Percentiles rank a stretch among this genome's conserved stretches.
These are phyloP conservation scores for Telfairia occidentalis DNA, from an alignment of 331 rosid genomes.

Conservation along the genomic window DNA sequence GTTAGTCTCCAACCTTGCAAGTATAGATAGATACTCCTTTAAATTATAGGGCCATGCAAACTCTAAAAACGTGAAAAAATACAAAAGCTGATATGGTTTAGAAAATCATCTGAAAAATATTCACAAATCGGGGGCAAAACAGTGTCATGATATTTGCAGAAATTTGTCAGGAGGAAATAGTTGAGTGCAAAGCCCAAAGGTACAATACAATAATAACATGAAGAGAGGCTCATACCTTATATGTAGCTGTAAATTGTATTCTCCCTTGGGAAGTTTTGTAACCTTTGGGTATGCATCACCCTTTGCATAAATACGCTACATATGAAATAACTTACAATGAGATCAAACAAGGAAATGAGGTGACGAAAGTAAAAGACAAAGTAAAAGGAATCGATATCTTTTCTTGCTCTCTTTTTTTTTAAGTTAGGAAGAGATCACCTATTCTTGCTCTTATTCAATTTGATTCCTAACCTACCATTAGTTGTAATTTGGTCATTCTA, in stretches of 20 bases:
- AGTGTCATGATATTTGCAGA: background rate
- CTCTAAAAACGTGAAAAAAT: background rate
- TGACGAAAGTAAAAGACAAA: background rate
- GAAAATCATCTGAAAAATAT: background rate
- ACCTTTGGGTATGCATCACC: constrained; percentile 73
- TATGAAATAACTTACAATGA: constrained; percentile 13
- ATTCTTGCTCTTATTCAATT: background rate
- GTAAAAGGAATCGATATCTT: background rate
- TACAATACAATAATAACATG: constrained; percentile 9
- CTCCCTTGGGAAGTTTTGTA: constrained; percentile 79
- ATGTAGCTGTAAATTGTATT: constrained; percentile 59
- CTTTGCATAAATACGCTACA: constrained; percentile 53
- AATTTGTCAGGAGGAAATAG: background rate
- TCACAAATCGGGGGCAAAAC: background rate
- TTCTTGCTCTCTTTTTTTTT: background rate
- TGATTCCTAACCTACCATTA: background rate
- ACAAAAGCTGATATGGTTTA: background rate
- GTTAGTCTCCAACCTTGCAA: no score
- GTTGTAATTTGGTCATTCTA: background rate
- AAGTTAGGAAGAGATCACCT: background rate
- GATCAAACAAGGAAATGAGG: background rate
- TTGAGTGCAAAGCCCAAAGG: background rate
- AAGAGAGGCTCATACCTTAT: constrained; percentile 48
- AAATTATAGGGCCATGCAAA: background rate
- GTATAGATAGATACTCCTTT: background rate